These are phyloP conservation scores for Solanum neorickii DNA, from an alignment of 257 asterid genomes.

Conservation along the genomic window DNA sequence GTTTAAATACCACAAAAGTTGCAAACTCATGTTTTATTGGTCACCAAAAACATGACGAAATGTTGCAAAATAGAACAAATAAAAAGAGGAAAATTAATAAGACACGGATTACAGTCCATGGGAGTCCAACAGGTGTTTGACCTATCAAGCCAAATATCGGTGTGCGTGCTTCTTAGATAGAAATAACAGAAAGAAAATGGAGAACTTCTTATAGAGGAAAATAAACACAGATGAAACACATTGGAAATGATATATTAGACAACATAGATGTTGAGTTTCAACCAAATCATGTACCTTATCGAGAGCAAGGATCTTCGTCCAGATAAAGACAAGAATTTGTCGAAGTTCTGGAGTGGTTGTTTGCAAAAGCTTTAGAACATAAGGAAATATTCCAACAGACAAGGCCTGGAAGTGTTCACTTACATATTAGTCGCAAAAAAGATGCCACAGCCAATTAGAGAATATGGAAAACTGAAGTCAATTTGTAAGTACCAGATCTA, in stretches of 20 bases:
- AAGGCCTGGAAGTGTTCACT: slow-evolving; percentile 47
- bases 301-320: slow-evolving; percentile 97
- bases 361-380: slow-evolving; percentile 88
- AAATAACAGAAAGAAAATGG: neutral
- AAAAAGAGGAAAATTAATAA: neutral
- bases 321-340: slow-evolving; percentile 94
- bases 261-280: neutral
- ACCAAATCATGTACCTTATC: slow-evolving; percentile 54
- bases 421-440: neutral
- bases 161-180: neutral
- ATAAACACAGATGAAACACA: neutral
- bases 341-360: slow-evolving; percentile 92
- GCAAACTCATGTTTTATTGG: neutral
- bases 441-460: neutral
- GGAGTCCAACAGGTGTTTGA: neutral
- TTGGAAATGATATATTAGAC: neutral
- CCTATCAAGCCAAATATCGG: neutral
- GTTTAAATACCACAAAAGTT: neutral
- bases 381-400: slow-evolving; percentile 98
- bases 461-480: neutral
- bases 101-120: neutral
- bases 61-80: neutral
- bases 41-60: neutral
- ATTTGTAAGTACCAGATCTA: slow-evolving; percentile 66
- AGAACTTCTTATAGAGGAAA: neutral